phyloP scores from a whole-genome alignment of 2,329 filamentous ascomycete species.

The Claviceps fusiformis region DNA sequence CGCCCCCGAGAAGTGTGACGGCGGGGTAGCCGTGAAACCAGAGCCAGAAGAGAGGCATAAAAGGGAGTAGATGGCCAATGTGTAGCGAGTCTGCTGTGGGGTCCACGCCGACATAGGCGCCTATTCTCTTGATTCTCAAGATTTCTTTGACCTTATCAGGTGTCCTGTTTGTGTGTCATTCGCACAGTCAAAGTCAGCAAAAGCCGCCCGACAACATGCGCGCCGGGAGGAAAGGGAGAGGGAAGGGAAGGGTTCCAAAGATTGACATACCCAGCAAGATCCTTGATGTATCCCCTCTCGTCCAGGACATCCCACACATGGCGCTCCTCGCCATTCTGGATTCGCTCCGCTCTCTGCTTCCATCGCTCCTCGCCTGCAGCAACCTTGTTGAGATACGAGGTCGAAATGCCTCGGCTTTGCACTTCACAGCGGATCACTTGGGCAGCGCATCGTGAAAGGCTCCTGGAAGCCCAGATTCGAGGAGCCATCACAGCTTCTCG shows the following conservation, averaged over 20 bases:
- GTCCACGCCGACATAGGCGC: constrained; percentile 70
- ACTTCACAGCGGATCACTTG: constrained; percentile 10
- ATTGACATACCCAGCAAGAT: constrained; percentile 53
- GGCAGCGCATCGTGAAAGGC: constrained; percentile 14
- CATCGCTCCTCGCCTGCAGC: constrained; percentile 31
- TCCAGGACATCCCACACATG: constrained; percentile 52
- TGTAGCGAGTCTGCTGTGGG: constrained; percentile 70
- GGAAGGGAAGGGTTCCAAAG: neutral
- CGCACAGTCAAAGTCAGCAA: constrained; percentile 2
- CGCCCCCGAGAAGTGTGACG: constrained; percentile 56
- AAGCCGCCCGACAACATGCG: constrained; percentile 10
- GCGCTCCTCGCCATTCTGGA: constrained; percentile 33
- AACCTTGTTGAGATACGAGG: constrained; percentile 30
- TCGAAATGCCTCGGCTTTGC: constrained; percentile 23
- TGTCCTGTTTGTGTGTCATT: constrained; percentile 18
- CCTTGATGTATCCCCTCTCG: constrained; percentile 60
- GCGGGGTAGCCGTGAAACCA: constrained; percentile 61
- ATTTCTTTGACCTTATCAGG: constrained; percentile 44
- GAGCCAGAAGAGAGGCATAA: constrained; percentile 78
- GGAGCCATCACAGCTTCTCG: neutral
- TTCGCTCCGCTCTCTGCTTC: constrained; percentile 30
- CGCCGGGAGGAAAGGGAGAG: neutral
- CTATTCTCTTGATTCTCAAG: constrained; percentile 52
- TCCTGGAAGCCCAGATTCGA: constrained; percentile 4
- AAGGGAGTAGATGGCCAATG: constrained; percentile 64